Evolutionary conservation across 345 rosid species (phyloP), one percentile per base, ranked within the genome.

Genomic region (Eucalyptus viminalis): DNA sequence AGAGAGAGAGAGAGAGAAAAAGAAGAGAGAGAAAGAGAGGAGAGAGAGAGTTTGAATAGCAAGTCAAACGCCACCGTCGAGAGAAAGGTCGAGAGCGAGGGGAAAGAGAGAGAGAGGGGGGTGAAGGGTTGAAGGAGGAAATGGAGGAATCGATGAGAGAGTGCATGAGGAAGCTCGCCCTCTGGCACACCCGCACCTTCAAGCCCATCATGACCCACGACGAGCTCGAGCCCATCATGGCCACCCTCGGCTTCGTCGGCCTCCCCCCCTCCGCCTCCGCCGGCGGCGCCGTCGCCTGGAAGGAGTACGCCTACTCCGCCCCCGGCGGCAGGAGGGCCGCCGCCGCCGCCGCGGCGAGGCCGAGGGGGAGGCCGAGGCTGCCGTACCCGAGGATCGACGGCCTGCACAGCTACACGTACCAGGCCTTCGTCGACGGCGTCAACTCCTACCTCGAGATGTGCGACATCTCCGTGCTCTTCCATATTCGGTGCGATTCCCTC

Each of bases 371-470:
- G 34, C 92, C 93, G 40, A 89, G 92, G 89, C 88, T 94, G 44
- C 95, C 97, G 2, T 92, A 93, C 89, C 95, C 96, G 21, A 91
- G 91, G 87, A 94, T 94, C 92, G 97, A 95, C 49, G 96, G 96
- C 80, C 94, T 93, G 76, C 96, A 95, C 87, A 90, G 91, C 58
- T 90, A 86, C 91, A 91, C 95, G 31, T 94, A 93, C 91, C 92
- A 93, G 86, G 95, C 94, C 29, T 95, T 95, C 93, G 76, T 95
- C 50, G 96, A 94, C 90, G 95, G 94, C 86, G 88, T 95, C 89
- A 91, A 91, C 93, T 94, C 94, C 89, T 93, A 93, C 92, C 91
- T 93, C 88, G 89, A 94, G 86, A 92, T 86, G 92, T 50, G 87
- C 62, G 94, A 93, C 72, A 88, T 93, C 87, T 93, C 95, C 83